A percentile compares a stretch with the other conserved stretches of the same genome.
Conservation (phyloP, 2,329 filamentous ascomycete genomes). For the Mycocentrospora acerina region DNA sequence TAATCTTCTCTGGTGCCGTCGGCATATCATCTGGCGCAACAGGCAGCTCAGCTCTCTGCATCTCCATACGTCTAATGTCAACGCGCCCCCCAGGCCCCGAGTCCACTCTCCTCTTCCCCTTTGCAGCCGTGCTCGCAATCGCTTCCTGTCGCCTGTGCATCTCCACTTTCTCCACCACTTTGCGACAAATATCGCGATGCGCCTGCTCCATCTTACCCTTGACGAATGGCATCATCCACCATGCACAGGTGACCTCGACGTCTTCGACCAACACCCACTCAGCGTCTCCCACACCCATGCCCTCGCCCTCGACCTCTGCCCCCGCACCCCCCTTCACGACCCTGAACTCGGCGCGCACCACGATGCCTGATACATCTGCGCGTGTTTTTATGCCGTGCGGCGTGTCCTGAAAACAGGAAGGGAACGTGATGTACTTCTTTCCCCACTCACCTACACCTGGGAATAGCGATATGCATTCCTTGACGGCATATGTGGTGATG, state of each 20-base stretch:
- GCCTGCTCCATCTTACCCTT: constrained; percentile 35
- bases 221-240: constrained; percentile 42
- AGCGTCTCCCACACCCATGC: constrained; percentile 33
- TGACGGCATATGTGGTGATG: constrained; percentile 32
- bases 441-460: constrained; percentile 34
- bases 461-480: constrained; percentile 31
- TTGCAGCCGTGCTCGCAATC: constrained; percentile 17
- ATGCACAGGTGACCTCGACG: constrained; percentile 35
- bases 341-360: constrained; percentile 34
- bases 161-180: constrained; percentile 36
- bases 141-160: constrained; percentile 22
- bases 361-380: constrained; percentile 32
- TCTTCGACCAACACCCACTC: constrained; percentile 40
- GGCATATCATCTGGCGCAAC: background rate
- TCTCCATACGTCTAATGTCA: too few relatives aligned
- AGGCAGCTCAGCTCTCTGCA: constrained; percentile 1
- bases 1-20: constrained; percentile 7
- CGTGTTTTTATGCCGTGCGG: constrained; percentile 34
- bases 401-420: constrained; percentile 36
- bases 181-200: constrained; percentile 35
- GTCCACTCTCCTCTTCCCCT: constrained; percentile 13
- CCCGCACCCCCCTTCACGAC: constrained; percentile 28
- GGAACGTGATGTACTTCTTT: constrained; percentile 35
- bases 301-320: constrained; percentile 34
- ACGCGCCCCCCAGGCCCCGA: background rate